A percentile compares a stretch with the other conserved stretches of the same genome.
phyloP scores from a whole-genome alignment of 78 protist species.

The Guillardia theta region DNA sequence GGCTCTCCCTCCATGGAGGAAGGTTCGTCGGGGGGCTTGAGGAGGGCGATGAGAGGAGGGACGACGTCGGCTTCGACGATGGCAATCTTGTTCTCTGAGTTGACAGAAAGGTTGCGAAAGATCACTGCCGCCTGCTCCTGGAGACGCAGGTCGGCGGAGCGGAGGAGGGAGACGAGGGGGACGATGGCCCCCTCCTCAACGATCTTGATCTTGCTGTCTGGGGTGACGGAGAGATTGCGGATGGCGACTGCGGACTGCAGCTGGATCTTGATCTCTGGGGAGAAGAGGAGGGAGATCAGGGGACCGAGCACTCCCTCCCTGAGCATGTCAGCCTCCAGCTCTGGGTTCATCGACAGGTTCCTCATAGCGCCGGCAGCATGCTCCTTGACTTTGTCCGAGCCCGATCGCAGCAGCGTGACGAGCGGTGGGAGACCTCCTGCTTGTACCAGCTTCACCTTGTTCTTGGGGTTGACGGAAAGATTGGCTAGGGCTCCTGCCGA shows the following conservation, averaged over 20 bases:
- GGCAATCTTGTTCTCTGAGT: not conserved
- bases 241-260: conserved; percentile 40
- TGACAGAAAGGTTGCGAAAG: conserved; percentile 18
- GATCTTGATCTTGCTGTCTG: conserved; percentile 24
- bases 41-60: not conserved
- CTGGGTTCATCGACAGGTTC: conserved; percentile 16
- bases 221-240: conserved; percentile 35
- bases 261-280: not conserved
- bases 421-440: conserved; percentile 37
- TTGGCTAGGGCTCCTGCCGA: conserved; percentile 30
- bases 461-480: conserved; percentile 36
- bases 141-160: not conserved
- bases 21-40: not conserved
- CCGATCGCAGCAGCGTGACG: not conserved
- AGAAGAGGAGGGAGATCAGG: not conserved
- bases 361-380: conserved; percentile 41
- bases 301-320: conserved; percentile 33
- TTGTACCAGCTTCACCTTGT: conserved; percentile 32
- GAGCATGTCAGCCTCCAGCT: conserved; percentile 35
- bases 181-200: conserved; percentile 26
- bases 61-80: conserved; percentile 15
- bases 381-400: conserved; percentile 29
- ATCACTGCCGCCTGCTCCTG: conserved; percentile 40
- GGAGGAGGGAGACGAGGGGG: conserved; percentile 31
- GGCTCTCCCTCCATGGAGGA: conserved; percentile 25